These are phyloP conservation scores for Heliamphora exappendiculata DNA, from an alignment of 148 eudicot genomes.

Conservation along the genomic window DNA sequence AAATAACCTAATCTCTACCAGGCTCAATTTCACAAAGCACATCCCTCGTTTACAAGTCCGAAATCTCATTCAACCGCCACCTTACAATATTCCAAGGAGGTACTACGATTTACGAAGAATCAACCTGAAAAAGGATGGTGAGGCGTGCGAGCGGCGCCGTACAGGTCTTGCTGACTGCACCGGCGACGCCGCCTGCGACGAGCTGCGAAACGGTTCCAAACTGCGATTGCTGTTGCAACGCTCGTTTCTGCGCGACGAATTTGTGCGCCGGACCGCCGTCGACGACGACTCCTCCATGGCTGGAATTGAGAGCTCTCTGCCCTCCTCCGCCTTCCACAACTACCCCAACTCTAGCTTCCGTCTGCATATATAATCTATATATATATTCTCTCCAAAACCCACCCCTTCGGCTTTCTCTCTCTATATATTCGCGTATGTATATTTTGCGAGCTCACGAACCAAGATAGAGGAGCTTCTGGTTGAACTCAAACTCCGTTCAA, in stretches of 20 bases:
- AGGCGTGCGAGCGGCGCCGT: conserved; percentile 73
- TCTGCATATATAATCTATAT: conserved; percentile 44
- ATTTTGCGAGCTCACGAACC: no score
- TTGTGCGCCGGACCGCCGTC: conserved; percentile 39
- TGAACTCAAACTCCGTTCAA: no score
- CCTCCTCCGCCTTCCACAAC: conserved; percentile 51
- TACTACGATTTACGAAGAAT: no score
- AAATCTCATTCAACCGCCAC: neutral
- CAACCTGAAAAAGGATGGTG: conserved; percentile 65
- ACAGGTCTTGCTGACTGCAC: conserved; percentile 74
- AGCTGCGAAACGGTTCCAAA: conserved; percentile 57
- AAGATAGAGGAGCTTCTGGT: no score
- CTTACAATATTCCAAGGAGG: no score
- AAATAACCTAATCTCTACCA: neutral
- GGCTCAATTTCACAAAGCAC: neutral
- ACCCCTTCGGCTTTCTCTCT: neutral
- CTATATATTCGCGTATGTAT: no score
- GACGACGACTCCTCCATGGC: conserved; percentile 35
- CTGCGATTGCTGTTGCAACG: conserved; percentile 45
- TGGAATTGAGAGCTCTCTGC: conserved; percentile 36
- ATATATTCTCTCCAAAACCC: neutral
- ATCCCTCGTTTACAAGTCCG: neutral
- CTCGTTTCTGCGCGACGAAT: conserved; percentile 16
- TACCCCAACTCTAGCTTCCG: conserved; percentile 79
- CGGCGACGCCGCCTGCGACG: conserved; percentile 66